Conservation (phyloP, 179 eudicot genomes). For the Spergularia azorica region DNA sequence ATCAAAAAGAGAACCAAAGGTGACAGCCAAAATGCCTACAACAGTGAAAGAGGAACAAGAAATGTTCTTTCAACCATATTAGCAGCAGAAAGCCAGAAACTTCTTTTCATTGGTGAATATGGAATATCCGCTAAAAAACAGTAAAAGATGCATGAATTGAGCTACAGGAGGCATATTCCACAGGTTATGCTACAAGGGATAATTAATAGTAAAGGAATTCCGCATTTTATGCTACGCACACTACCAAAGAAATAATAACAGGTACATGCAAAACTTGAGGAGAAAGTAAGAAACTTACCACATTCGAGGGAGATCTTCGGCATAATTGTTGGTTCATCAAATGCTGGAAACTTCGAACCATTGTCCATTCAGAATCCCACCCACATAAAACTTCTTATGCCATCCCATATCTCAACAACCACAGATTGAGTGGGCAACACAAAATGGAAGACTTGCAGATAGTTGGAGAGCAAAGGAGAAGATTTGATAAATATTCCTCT, state of each 20-base stretch:
- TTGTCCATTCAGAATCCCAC: slow-evolving; percentile 8
- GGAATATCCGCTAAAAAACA: too few species aligned
- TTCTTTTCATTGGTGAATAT: too few species aligned
- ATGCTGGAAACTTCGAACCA: not conserved
- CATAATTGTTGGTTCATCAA: slow-evolving; percentile 9
- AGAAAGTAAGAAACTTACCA: slow-evolving; percentile 25
- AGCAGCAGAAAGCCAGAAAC: too few species aligned
- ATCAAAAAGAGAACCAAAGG: not conserved
- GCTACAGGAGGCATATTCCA: too few species aligned
- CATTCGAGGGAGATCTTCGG: not conserved
- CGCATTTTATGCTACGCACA: not conserved
- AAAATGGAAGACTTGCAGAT: not conserved
- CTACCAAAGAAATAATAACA: not conserved
- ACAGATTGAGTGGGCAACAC: not conserved
- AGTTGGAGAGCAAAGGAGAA: not conserved
- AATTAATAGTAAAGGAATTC: not conserved
- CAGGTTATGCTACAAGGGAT: too few species aligned
- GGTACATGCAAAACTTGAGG: not conserved
- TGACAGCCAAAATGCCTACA: too few species aligned
- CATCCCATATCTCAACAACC: not conserved
- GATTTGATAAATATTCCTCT: slow-evolving; percentile 1
- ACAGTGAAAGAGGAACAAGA: too few species aligned
- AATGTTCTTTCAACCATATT: too few species aligned
- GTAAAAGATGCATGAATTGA: too few species aligned
- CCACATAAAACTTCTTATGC: slow-evolving; percentile 3